These are phyloP conservation scores for Penicillium lividum DNA, from an alignment of 495 filamentous ascomycete genomes.

Conservation along the genomic window DNA sequence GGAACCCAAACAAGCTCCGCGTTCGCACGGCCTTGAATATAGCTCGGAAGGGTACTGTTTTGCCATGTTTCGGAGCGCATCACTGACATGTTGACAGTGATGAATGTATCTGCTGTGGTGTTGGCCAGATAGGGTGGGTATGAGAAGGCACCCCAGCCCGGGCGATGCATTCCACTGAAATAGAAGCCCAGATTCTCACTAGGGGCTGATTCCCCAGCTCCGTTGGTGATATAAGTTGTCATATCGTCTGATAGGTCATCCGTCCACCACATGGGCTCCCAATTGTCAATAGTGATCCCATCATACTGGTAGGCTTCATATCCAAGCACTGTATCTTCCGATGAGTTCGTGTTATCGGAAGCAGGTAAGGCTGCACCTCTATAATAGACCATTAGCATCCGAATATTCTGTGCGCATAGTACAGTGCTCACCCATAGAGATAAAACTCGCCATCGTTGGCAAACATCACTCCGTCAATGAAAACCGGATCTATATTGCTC, in stretches of 20 bases:
- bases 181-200: constrained; percentile 75
- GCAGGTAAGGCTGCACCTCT: constrained; percentile 14
- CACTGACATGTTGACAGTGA: constrained; percentile 59
- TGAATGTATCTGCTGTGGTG: constrained; percentile 45
- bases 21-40: constrained; percentile 56
- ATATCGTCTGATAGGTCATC: constrained; percentile 42
- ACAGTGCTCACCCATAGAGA: constrained; percentile 35
- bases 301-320: constrained; percentile 58
- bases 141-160: constrained; percentile 48
- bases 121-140: constrained; percentile 24
- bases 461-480: constrained; percentile 64
- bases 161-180: constrained; percentile 61
- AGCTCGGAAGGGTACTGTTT: constrained; percentile 54
- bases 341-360: constrained; percentile 1
- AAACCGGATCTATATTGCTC: constrained; percentile 60
- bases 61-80: constrained; percentile 53
- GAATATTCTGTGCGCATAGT: background rate
- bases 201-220: constrained; percentile 62
- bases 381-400: background rate
- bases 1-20: constrained; percentile 73
- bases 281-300: constrained; percentile 25
- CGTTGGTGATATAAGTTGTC: constrained; percentile 65
- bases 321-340: constrained; percentile 12
- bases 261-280: constrained; percentile 42
- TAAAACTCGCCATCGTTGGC: constrained; percentile 63